Base-by-base conservation (phyloP, 768 basidiomycete species). In the Tephrocybe sp. region DNA sequence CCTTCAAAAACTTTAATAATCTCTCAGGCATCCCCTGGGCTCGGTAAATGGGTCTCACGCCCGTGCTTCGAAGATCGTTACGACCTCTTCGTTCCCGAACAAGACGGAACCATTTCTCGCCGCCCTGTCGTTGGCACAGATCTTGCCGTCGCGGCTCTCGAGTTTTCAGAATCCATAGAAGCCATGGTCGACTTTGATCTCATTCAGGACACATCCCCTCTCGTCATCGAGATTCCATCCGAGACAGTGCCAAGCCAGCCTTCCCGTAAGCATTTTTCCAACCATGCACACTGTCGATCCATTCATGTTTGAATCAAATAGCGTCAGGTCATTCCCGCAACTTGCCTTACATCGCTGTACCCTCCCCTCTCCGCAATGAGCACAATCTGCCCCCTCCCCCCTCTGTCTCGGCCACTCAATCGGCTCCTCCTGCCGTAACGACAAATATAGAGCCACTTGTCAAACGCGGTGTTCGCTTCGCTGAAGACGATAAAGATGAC, bases 11-110 rank as follows among this genome's bases (percentile, higher is more conserved):
- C 62, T 43, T 60, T 61, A n/a, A 60, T 57, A 31, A 59, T 73
- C 32, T 69, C 68, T 30, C 61, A 59, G n/a, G 66, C 66, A 32
- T 85, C 84, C 60, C 69, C 70, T 12, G 84, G 86, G 47, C 69
- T 92, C 38, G 76, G 74, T 35, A 76, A 69, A n/a, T 92, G 89
- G 89, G 73, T 81, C 53, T 70, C 74, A 30, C 84, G 89, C 3
- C 83, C 86, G 21, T 86, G 85, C 61, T 90, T 88, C 63, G 89
- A 92, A 65, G 87, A 91, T 48, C 74, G 87, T 26, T 69, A 78
- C 54, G 66, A 71, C 22, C 70, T 87, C 4, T 86, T 83, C 71
- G 64, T 76, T 11, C 71, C 73, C 3, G 60, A 66, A 19, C 71
- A 71, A 16, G 62, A 67, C 9, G 69, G 61, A 15, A 71, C 64